These are phyloP conservation scores for Fusarium sp. DNA, from an alignment of 2,329 filamentous ascomycete species.

Conservation along the genomic window DNA sequence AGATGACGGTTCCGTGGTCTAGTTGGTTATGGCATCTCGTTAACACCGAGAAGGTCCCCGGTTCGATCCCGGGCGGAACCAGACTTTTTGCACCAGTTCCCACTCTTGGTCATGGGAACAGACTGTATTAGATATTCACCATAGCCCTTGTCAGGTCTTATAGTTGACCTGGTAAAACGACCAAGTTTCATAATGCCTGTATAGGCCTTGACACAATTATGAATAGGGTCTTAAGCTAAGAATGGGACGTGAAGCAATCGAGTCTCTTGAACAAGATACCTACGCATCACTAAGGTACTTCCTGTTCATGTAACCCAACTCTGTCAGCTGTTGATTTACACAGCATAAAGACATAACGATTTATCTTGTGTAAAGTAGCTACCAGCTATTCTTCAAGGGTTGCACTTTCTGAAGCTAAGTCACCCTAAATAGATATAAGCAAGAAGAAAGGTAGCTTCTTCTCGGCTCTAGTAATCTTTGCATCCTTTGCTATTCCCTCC, in stretches of 20 bases:
- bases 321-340: too few relatives aligned
- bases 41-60: conserved; percentile 48
- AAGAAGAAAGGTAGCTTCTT: not conserved
- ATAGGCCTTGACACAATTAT: not conserved
- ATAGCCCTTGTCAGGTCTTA: not conserved
- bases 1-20: conserved; percentile 40
- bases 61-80: conserved; percentile 46
- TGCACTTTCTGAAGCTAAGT: not conserved
- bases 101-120: too few relatives aligned
- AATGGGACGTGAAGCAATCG: not conserved
- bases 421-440: not conserved
- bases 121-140: not conserved
- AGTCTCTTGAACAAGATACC: not conserved
- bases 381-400: conserved; percentile 1
- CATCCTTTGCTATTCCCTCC: not conserved
- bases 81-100: conserved; percentile 5
- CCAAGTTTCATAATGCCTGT: not conserved
- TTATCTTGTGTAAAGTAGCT: not conserved
- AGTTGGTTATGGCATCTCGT: conserved; percentile 44
- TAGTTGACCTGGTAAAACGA: not conserved
- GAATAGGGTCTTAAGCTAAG: too few relatives aligned
- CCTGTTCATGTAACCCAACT: too few relatives aligned
- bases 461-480: not conserved
- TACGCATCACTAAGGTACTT: too few relatives aligned
- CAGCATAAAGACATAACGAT: not conserved